Conservation (phyloP, 345 rosid species). For the Lenwebbia sp. region DNA sequence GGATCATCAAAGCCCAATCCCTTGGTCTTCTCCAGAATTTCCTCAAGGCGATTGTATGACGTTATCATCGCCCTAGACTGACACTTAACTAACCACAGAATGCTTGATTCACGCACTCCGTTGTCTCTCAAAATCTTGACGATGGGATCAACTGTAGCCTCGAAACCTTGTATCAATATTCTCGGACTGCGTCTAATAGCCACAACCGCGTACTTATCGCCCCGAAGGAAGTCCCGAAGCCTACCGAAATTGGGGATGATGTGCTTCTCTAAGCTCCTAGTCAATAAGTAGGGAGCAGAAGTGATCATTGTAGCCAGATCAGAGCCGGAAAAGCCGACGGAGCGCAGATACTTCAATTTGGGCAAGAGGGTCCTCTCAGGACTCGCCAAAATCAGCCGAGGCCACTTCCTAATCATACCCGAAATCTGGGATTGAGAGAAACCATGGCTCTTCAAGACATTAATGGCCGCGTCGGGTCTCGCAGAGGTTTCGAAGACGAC, state of each 20-base stretch:
- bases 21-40: constrained; percentile 2
- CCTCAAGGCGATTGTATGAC: neutral
- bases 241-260: constrained; percentile 7
- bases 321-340: constrained; percentile 13
- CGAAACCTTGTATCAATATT: neutral
- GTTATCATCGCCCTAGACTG: neutral
- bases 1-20: constrained; percentile 12
- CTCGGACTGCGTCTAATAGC: neutral
- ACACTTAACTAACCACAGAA: neutral
- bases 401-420: neutral
- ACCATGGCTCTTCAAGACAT: constrained; percentile 6
- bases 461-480: constrained; percentile 4
- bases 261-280: neutral
- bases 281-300: neutral
- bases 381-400: neutral
- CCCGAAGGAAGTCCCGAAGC: constrained; percentile 1
- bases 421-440: constrained; percentile 16
- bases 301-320: neutral
- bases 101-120: constrained; percentile 10
- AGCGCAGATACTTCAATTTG: constrained; percentile 21
- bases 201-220: neutral
- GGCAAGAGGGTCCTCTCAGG: constrained; percentile 21
- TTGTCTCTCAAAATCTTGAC: constrained; percentile 2
- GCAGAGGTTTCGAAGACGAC: constrained; percentile 1
- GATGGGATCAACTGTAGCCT: neutral